Percentiles rank a stretch among this genome's conserved stretches.
phyloP scores from a whole-genome alignment of 192 early-diverging fungal genomes.

The Backusella parvicylindrica region DNA sequence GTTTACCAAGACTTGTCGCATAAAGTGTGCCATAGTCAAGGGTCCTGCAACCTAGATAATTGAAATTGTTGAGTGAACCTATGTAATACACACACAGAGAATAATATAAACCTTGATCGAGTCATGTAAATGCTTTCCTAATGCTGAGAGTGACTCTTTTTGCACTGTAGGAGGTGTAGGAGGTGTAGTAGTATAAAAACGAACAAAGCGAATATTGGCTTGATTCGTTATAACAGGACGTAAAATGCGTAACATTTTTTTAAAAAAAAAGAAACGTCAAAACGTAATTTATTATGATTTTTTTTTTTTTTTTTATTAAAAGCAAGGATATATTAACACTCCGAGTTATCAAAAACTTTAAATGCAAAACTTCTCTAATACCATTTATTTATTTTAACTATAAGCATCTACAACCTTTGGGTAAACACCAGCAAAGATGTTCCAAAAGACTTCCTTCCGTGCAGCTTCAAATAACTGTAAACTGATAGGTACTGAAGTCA shows the following conservation, averaged over 20 bases:
- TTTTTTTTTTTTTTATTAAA: too few species aligned
- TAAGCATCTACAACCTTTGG: constrained; percentile 13
- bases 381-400: neutral
- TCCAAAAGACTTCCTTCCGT: constrained; percentile 18
- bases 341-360: neutral
- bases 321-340: neutral
- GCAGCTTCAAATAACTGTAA: neutral
- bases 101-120: constrained; percentile 5
- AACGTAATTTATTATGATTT: neutral
- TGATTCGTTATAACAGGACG: neutral
- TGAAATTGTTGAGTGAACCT: too few species aligned
- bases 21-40: constrained; percentile 82
- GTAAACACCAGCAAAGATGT: constrained; percentile 9
- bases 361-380: neutral
- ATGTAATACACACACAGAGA: too few species aligned
- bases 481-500: neutral
- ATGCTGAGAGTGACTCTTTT: constrained; percentile 2
- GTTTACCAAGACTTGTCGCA: constrained; percentile 83
- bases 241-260: constrained; percentile 1
- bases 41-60: constrained; percentile 60
- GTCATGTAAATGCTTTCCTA: constrained; percentile 10
- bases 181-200: neutral
- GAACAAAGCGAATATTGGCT: neutral
- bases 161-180: neutral
- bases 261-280: neutral